Evolutionary conservation across 2,329 filamentous ascomycete genomes (phyloP).

Genomic region (Penicillium decumbens): DNA sequence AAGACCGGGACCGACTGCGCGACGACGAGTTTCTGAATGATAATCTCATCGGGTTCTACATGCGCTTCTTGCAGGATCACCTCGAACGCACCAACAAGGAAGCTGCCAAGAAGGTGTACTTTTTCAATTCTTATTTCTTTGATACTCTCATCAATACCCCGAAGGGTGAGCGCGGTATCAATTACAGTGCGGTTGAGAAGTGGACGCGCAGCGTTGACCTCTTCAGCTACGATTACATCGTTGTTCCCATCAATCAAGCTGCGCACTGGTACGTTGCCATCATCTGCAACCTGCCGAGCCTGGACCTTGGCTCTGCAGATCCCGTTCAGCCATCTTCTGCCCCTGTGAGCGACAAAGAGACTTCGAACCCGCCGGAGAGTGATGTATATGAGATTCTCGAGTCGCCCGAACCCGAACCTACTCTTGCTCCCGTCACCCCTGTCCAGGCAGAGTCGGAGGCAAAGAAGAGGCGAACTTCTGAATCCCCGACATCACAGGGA

Average conservation of each 20-base stretch:
- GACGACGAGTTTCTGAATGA: conserved; percentile 88
- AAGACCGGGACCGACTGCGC: conserved; percentile 64
- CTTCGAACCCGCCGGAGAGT: conserved; percentile 10
- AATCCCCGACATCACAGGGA: conserved; percentile 17
- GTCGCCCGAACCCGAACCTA: conserved; percentile 19
- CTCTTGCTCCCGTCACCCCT: conserved; percentile 9
- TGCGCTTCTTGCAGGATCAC: conserved; percentile 65
- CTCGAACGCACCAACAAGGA: conserved; percentile 54
- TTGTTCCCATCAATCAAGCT: conserved; percentile 86
- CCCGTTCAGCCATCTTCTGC: conserved; percentile 4
- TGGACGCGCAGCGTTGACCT: conserved; percentile 88
- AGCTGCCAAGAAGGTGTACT: conserved; percentile 64
- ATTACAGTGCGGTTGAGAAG: conserved; percentile 76
- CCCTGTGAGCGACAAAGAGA: conserved; percentile 7
- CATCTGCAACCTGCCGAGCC: conserved; percentile 76
- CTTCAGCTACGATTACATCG: conserved; percentile 78
- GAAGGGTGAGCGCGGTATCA: conserved; percentile 57
- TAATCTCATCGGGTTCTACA: conserved; percentile 83
- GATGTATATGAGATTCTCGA: conserved; percentile 29
- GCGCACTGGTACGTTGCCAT: conserved; percentile 93
- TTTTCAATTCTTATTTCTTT: conserved; percentile 93
- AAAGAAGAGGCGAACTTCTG: background rate
- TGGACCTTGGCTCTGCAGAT: conserved; percentile 38
- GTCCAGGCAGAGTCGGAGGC: background rate
- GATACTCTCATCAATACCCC: conserved; percentile 62